Conservation (phyloP, 441 rosid species). For the Breynia disticha region DNA sequence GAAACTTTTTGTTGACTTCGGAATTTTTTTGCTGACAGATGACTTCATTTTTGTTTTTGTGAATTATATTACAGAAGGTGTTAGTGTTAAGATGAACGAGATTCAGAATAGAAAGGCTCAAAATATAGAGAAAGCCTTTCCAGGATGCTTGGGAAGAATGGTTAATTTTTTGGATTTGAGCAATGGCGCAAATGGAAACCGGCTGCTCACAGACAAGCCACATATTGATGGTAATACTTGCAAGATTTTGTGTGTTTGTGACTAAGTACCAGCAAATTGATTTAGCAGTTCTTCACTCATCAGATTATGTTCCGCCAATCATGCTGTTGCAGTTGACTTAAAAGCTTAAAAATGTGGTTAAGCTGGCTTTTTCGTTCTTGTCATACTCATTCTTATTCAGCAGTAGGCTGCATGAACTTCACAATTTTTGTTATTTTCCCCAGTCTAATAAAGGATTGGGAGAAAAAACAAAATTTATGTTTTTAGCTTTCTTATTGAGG, state of each 20-base stretch:
- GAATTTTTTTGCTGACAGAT: background rate
- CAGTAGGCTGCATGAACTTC: no score
- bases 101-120: constrained; percentile 35
- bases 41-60: constrained; percentile 8
- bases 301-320: no score
- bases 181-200: constrained; percentile 47
- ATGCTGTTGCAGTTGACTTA: no score
- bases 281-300: no score
- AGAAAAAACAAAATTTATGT: no score
- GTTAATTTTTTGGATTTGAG: constrained; percentile 69
- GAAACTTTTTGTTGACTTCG: background rate
- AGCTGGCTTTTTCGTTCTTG: no score
- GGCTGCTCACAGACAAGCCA: constrained; percentile 69
- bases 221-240: constrained; percentile 43
- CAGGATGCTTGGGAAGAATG: constrained; percentile 88
- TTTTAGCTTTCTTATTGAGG: no score
- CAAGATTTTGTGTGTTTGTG: background rate
- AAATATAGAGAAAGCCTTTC: constrained; percentile 40
- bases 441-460: no score
- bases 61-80: constrained; percentile 29
- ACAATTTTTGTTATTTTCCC: no score
- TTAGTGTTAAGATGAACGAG: constrained; percentile 43
- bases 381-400: no score
- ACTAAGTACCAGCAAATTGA: no score
- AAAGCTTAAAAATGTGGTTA: no score